Evolutionary conservation across 73 alveolate species (phyloP).

Genomic region (Paramecium sonneborni): DNA sequence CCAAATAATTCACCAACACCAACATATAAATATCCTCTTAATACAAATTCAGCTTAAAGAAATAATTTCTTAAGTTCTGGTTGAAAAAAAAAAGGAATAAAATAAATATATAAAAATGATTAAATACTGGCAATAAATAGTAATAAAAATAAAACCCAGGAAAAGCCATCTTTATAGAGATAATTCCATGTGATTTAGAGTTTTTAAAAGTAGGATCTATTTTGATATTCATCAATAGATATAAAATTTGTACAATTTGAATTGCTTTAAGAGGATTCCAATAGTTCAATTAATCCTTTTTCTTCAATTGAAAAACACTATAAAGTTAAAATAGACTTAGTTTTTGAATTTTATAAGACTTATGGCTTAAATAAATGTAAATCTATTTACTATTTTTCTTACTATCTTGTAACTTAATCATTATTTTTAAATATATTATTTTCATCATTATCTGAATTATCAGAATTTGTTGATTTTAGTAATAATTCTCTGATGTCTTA

Average conservation of each 20-base stretch:
- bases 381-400: not conserved
- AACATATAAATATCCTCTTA: slow-evolving; percentile 13
- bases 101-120: not conserved
- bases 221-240: not conserved
- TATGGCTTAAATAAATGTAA: not conserved
- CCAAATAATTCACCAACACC: slow-evolving; percentile 34
- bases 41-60: not conserved
- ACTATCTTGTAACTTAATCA: not conserved
- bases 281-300: not conserved
- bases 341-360: not conserved
- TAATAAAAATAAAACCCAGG: not conserved
- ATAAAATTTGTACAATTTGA: not conserved
- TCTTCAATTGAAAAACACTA: slow-evolving; percentile 1
- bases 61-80: not conserved
- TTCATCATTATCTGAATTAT: not conserved
- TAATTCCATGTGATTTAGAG: not conserved
- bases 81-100: not conserved
- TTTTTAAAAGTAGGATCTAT: not conserved
- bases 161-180: not conserved
- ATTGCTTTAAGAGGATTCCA: not conserved
- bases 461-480: not conserved
- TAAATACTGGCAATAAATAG: not conserved
- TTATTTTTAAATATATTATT: not conserved
- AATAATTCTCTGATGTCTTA: not conserved
- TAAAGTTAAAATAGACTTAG: not conserved